Percentiles rank a stretch among this genome's conserved stretches.
Evolutionary conservation across 441 rosid species (phyloP).

Genomic region (Erysimum cheiri): DNA sequence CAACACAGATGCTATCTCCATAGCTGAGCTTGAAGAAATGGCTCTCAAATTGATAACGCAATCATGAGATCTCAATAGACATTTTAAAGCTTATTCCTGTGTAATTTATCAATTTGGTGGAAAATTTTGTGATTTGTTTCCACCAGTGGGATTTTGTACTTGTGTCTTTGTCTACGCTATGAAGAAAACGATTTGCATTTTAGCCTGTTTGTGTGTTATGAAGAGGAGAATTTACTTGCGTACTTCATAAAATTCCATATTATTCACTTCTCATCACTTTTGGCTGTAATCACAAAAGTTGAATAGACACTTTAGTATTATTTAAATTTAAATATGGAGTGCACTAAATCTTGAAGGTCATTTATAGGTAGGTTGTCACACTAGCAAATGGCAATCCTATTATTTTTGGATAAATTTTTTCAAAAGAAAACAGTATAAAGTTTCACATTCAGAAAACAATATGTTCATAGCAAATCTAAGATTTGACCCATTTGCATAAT

Average conservation of each 20-base stretch:
- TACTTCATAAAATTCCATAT: background rate
- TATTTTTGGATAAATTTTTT: background rate
- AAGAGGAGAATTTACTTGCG: background rate
- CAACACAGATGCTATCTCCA: slow-evolving; percentile 53
- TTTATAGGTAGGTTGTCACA: background rate
- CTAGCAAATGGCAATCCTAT: background rate
- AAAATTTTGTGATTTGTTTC: slow-evolving; percentile 10
- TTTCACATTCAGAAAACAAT: slow-evolving; percentile 15
- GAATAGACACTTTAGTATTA: background rate
- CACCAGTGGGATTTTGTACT: background rate
- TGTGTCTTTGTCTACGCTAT: background rate
- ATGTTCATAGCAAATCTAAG: slow-evolving; percentile 26
- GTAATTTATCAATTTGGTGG: slow-evolving; percentile 12
- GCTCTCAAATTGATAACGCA: slow-evolving; percentile 70
- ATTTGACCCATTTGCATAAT: slow-evolving; percentile 11
- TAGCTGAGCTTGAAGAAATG: slow-evolving; percentile 77
- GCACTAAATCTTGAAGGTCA: background rate
- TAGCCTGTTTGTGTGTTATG: background rate
- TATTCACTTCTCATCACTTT: background rate
- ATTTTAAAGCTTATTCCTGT: background rate
- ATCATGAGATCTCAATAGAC: slow-evolving; percentile 21
- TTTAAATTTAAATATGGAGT: background rate
- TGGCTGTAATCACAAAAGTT: background rate
- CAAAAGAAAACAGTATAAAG: background rate
- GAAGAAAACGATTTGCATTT: background rate